Percentiles rank a stretch among this genome's conserved stretches.
phyloP scores from a whole-genome alignment of 768 basidiomycete genomes.

The Tephrocybe sp. region DNA sequence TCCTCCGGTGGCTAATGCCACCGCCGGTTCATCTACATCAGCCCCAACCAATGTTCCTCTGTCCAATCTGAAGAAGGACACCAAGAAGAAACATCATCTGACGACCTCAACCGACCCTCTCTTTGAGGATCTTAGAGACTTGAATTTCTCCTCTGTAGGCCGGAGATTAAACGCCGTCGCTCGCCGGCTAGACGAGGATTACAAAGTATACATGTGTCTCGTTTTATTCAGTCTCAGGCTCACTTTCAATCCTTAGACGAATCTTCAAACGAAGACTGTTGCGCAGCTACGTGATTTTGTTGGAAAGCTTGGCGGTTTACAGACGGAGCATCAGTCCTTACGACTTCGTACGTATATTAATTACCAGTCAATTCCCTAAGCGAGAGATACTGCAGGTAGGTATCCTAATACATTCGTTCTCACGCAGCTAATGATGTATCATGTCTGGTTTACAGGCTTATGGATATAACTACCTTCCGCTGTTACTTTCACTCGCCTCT shows the following conservation, averaged over 20 bases:
- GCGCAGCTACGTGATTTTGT: constrained; percentile 93
- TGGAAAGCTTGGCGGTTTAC: constrained; percentile 88
- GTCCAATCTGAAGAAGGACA: constrained; percentile 63
- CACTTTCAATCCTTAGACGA: constrained; percentile 48
- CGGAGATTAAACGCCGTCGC: constrained; percentile 79
- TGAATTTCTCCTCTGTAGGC: constrained; percentile 91
- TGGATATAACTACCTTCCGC: constrained; percentile 69
- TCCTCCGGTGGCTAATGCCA: constrained; percentile 35
- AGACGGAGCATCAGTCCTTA: constrained; percentile 87
- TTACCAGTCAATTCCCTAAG: constrained; percentile 36
- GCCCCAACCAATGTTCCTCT: constrained; percentile 39
- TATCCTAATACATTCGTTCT: neutral
- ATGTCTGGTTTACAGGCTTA: constrained; percentile 54
- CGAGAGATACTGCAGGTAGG: constrained; percentile 82
- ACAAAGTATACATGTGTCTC: constrained; percentile 56
- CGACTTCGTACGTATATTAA: constrained; percentile 66
- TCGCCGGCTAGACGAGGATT: constrained; percentile 84
- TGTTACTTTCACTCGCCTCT: constrained; percentile 61
- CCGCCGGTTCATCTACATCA: constrained; percentile 38
- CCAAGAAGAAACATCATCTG: constrained; percentile 87
- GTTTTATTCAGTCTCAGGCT: neutral
- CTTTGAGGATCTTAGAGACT: constrained; percentile 79
- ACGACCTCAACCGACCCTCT: constrained; percentile 77
- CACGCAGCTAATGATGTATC: neutral
- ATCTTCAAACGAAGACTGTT: constrained; percentile 86